phyloP scores from a whole-genome alignment of 2,329 filamentous ascomycete genomes.

The Seiridium cupressi region DNA sequence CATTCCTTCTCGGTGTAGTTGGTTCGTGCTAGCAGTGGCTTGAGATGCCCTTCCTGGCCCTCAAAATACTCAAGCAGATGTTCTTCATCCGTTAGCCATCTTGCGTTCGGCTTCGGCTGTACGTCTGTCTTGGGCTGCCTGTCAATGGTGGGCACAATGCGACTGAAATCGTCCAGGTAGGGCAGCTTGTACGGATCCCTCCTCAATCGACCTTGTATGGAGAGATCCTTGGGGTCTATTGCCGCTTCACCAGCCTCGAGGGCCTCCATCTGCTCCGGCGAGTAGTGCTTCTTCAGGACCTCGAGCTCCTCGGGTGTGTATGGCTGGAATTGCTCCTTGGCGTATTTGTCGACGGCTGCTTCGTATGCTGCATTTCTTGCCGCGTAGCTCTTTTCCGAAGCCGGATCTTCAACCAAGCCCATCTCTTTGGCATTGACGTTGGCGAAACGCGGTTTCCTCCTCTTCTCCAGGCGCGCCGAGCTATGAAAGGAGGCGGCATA shows the following conservation, averaged over 20 bases:
- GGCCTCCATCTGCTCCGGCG: slow-evolving; percentile 75
- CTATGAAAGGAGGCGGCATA: slow-evolving; percentile 47
- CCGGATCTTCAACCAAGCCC: slow-evolving; percentile 35
- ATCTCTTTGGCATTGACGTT: slow-evolving; percentile 52
- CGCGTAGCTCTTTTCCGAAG: neutral
- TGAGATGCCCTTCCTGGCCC: slow-evolving; percentile 5
- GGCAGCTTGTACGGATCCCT: slow-evolving; percentile 69
- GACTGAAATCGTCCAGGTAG: slow-evolving; percentile 82
- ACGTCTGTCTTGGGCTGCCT: slow-evolving; percentile 52
- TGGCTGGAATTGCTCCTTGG: slow-evolving; percentile 51
- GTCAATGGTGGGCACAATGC: slow-evolving; percentile 76
- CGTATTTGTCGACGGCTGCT: slow-evolving; percentile 42
- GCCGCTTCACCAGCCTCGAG: slow-evolving; percentile 78
- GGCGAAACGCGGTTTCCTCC: slow-evolving; percentile 48
- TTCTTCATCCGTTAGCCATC: slow-evolving; percentile 62
- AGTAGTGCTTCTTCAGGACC: slow-evolving; percentile 66
- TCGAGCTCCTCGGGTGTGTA: slow-evolving; percentile 68
- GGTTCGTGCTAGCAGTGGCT: neutral
- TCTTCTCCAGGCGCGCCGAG: slow-evolving; percentile 43
- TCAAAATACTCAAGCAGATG: slow-evolving; percentile 30
- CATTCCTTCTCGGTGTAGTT: slow-evolving; percentile 3
- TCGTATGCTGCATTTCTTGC: slow-evolving; percentile 8
- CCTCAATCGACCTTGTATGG: slow-evolving; percentile 69
- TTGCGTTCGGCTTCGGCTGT: slow-evolving; percentile 54
- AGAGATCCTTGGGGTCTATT: slow-evolving; percentile 72